Conservation (phyloP, 2,329 filamentous ascomycete genomes). For the Aspergillus flavus region DNA sequence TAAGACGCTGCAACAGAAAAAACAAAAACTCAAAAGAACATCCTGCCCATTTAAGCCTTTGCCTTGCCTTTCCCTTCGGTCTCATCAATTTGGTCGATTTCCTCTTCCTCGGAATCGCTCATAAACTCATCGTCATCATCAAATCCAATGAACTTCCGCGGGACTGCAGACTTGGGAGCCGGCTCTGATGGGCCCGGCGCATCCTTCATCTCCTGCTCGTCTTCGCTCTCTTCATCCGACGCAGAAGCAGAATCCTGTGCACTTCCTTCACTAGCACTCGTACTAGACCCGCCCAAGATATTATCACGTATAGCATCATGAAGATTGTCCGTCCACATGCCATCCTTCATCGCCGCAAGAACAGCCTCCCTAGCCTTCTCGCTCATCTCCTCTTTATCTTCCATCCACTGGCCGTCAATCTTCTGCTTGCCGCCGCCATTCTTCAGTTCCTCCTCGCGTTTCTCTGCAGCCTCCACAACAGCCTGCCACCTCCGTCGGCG, state of each 20-base stretch:
- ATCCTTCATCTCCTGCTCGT: conserved; percentile 39
- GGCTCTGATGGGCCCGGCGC: conserved; percentile 31
- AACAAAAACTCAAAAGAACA: conserved; percentile 5
- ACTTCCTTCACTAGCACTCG: conserved; percentile 44
- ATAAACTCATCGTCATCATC: conserved; percentile 53
- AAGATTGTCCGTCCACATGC: conserved; percentile 47
- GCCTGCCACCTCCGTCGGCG: conserved; percentile 80
- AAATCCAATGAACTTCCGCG: conserved; percentile 48
- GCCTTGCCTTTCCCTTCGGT: conserved; percentile 40
- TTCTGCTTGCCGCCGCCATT: conserved; percentile 67
- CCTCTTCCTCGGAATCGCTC: conserved; percentile 46
- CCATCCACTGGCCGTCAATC: conserved; percentile 89
- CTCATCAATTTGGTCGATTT: conserved; percentile 25
- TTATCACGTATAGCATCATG: conserved; percentile 38
- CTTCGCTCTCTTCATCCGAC: conserved; percentile 40
- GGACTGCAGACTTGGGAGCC: conserved; percentile 28
- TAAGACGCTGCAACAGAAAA: conserved; percentile 11
- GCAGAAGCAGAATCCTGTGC: conserved; percentile 33
- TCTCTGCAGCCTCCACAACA: conserved; percentile 81
- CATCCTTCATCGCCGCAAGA: conserved; percentile 70
- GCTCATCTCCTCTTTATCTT: conserved; percentile 86
- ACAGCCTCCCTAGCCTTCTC: conserved; percentile 82
- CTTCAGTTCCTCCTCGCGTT: conserved; percentile 79
- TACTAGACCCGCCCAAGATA: conserved; percentile 39
- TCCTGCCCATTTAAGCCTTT: conserved; percentile 28